Percentiles rank a stretch among this genome's conserved stretches.
Conservation (phyloP, 305 asterid species). For the Withania somnifera region DNA sequence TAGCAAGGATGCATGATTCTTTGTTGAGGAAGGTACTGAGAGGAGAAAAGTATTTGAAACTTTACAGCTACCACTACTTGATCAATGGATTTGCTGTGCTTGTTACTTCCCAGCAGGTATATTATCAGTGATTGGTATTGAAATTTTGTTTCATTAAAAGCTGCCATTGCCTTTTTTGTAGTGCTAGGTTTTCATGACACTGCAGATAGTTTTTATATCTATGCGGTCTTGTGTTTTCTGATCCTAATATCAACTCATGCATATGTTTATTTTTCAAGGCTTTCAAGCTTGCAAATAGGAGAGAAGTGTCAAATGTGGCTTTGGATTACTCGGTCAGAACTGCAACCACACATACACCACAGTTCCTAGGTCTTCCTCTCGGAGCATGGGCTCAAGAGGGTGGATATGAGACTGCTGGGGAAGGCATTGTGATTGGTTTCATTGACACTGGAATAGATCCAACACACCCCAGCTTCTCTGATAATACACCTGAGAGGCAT, state of each 20-base stretch:
- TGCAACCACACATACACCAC: conserved; percentile 91
- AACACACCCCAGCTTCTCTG: conserved; percentile 83
- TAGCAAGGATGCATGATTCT: conserved; percentile 63
- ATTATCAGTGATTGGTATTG: not conserved
- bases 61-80: conserved; percentile 85
- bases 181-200: not conserved
- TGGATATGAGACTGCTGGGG: conserved; percentile 90
- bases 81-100: conserved; percentile 91
- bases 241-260: not conserved
- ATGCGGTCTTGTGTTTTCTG: not conserved
- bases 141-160: not conserved
- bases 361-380: conserved; percentile 84
- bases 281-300: conserved; percentile 53
- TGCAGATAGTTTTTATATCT: not conserved
- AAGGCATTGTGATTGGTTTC: conserved; percentile 88
- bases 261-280: conserved; percentile 47
- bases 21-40: conserved; percentile 40
- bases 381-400: conserved; percentile 98
- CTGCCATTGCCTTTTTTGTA: not conserved
- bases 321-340: conserved; percentile 79
- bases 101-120: conserved; percentile 79
- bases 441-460: conserved; percentile 97
- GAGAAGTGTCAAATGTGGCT: conserved; percentile 68
- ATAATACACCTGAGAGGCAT: conserved; percentile 43
- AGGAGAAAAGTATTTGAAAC: conserved; percentile 78